Evolutionary conservation across 768 basidiomycete species (phyloP), one percentile per base, ranked within the genome.

Genomic region (Kwoniella europaea): DNA sequence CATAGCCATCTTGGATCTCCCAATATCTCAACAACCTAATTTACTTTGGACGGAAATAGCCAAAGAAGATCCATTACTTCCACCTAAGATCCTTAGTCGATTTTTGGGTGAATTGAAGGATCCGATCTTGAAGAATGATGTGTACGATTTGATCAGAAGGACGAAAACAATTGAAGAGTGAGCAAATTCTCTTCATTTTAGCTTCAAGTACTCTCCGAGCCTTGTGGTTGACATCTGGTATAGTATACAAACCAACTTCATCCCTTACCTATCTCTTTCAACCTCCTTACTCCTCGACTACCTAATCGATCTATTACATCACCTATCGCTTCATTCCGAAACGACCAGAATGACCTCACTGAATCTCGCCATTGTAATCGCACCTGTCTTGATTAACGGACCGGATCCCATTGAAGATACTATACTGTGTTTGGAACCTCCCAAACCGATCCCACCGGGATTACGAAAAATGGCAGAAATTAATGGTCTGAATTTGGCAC

Each of bases 31-130:
- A 9, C 79, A 78, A 56, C 77, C 79, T 0, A 67, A n/a, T 15
- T 29, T 76, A 9, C 77, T 76, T 16, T 80, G 79, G 79, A 22
- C 10, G 9, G 74, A 73, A 4, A 69, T 80, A 12, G 77, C 79
- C 2, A 29, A 46, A n/a, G 35, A 67, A 13, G 78, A 79, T 54
- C 75, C 78, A 1, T 66, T 75, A 13, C 50, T 79, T 27, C 75
- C 74, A n/a, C 75, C 78, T 1, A 79, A 73, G 20, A 60, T 76
- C 22, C 68, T 79, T 16, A 61, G 67, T 29, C 69, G 71, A 10
- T 65, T 76, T 52, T 56, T 76, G 20, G 60, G 54, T 3, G 62
- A 71, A 9, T 20, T 73, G 29, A 44, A 27, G 7, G 50, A 27
- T 0, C 77, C 79, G 4, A 46, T 76, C 7, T 66, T 80, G 20